Evolutionary conservation across 2,329 filamentous ascomycete species (phyloP).

Genomic region (Aureobasidium mangrovei): DNA sequence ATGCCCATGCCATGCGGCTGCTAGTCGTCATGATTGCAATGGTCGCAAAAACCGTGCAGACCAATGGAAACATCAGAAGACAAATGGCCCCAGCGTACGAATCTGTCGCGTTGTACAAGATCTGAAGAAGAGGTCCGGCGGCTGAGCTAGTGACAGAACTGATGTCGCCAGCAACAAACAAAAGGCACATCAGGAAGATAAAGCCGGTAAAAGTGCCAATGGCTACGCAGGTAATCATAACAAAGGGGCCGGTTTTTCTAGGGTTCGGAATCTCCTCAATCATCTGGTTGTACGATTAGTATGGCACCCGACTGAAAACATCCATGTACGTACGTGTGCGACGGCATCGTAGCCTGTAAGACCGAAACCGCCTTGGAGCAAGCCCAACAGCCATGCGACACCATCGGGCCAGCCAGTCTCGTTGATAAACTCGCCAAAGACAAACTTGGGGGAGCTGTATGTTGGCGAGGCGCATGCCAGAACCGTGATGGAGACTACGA

Average conservation of each 20-base stretch:
- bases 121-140: conserved; percentile 27
- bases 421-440: conserved; percentile 61
- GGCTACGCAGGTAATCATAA: conserved; percentile 30
- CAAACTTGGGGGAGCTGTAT: conserved; percentile 55
- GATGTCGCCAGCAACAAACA: conserved; percentile 29
- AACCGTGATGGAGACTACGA: conserved; percentile 60
- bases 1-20: conserved; percentile 30
- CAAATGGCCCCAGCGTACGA: conserved; percentile 28
- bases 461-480: conserved; percentile 57
- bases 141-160: conserved; percentile 25
- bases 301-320: no score
- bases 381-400: conserved; percentile 35
- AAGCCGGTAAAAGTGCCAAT: conserved; percentile 30
- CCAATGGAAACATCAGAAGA: conserved; percentile 28
- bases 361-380: conserved; percentile 30
- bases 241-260: conserved; percentile 27
- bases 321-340: conserved; percentile 29
- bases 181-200: conserved; percentile 28
- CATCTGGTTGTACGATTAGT: conserved; percentile 26
- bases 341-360: conserved; percentile 44
- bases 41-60: conserved; percentile 28
- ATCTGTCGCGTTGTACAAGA: conserved; percentile 29
- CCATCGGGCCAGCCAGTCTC: conserved; percentile 32
- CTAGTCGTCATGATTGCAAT: conserved; percentile 30
- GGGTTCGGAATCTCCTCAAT: conserved; percentile 31